Percentiles rank a stretch among this genome's conserved stretches.
Conservation (phyloP, 352 stramenopile species). For the Globisporangium polare region DNA sequence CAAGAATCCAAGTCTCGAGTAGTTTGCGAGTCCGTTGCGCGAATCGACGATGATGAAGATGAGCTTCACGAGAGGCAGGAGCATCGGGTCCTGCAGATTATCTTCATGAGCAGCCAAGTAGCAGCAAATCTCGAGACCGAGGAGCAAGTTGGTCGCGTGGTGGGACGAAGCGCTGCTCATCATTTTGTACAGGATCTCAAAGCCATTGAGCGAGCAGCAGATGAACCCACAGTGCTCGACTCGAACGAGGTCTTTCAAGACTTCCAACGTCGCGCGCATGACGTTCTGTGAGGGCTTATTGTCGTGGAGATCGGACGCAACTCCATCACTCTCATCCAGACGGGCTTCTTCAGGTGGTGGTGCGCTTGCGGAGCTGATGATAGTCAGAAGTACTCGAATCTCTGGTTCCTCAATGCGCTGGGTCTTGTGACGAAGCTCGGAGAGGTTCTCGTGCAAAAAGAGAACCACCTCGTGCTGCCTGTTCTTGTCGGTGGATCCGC, state of each 20-base stretch:
- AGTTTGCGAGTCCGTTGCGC: constrained; percentile 5
- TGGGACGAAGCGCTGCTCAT: constrained; percentile 28
- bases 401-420: constrained; percentile 24
- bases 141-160: constrained; percentile 18
- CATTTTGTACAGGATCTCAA: constrained; percentile 27
- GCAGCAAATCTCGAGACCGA: constrained; percentile 35
- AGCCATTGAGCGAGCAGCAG: constrained; percentile 21
- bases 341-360: background rate
- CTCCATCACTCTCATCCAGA: constrained; percentile 7
- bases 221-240: constrained; percentile 25
- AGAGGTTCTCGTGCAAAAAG: constrained; percentile 23
- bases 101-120: constrained; percentile 32
- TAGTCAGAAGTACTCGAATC: constrained; percentile 17
- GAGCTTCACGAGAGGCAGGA: constrained; percentile 24
- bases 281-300: constrained; percentile 14
- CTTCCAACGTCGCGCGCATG: constrained; percentile 20
- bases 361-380: constrained; percentile 8
- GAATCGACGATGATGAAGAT: constrained; percentile 18
- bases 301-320: background rate
- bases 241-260: constrained; percentile 25
- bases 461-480: constrained; percentile 14
- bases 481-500: constrained; percentile 2
- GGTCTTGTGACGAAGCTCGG: constrained; percentile 23
- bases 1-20: constrained; percentile 24
- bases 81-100: constrained; percentile 12